Conservation (phyloP, 768 basidiomycete species). For the Mycena latifolia region DNA sequence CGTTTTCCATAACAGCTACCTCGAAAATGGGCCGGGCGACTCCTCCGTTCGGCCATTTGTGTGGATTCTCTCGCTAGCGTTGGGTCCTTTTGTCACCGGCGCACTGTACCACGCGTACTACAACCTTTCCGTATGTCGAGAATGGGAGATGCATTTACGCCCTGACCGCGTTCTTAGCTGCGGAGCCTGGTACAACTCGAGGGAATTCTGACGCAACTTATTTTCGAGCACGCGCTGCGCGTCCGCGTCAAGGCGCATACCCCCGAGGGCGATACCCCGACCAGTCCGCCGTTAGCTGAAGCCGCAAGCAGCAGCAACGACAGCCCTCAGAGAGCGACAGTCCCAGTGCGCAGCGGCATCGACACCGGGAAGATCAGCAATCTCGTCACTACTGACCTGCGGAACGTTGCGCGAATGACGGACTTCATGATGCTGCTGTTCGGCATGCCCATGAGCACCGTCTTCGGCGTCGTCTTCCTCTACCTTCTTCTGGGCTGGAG, state of each 20-base stretch:
- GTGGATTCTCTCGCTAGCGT: constrained; percentile 56
- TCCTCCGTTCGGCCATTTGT: constrained; percentile 61
- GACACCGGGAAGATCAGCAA: constrained; percentile 70
- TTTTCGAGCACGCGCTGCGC: constrained; percentile 52
- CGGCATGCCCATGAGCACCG: constrained; percentile 38
- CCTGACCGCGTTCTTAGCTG: constrained; percentile 11
- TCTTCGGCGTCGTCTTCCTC: constrained; percentile 42
- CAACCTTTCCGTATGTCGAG: constrained; percentile 35
- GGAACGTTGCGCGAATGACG: constrained; percentile 29
- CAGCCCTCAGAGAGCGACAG: no score
- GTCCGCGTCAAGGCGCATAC: constrained; percentile 58
- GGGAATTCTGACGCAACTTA: constrained; percentile 39
- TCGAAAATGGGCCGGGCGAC: constrained; percentile 54
- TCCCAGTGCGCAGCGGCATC: constrained; percentile 26
- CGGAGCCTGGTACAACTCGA: constrained; percentile 39
- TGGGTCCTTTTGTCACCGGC: constrained; percentile 50
- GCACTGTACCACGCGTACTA: constrained; percentile 57
- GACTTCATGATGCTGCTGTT: constrained; percentile 37
- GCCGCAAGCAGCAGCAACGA: no score
- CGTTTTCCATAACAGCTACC: constrained; percentile 39
- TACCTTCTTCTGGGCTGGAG: constrained; percentile 48
- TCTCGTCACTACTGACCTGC: constrained; percentile 63
- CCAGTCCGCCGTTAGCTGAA: no score
- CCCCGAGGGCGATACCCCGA: constrained; percentile 3
- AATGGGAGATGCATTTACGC: no score